phyloP scores from a whole-genome alignment of 1,284 basidiomycete genomes.

The Phellinidium pouzarii region DNA sequence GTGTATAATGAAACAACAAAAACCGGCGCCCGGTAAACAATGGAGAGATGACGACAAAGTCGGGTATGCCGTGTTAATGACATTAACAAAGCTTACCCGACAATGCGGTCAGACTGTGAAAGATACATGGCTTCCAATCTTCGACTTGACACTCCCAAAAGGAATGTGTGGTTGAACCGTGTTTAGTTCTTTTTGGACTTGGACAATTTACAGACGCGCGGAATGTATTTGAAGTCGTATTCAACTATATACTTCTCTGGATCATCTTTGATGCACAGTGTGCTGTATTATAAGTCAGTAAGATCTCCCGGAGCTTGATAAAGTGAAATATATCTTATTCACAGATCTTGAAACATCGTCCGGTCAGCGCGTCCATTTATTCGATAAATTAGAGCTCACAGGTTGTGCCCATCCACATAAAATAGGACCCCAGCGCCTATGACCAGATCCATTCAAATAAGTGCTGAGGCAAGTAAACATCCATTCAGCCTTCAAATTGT shows the following conservation, averaged over 20 bases:
- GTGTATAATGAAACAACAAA: no score
- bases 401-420: slow-evolving; percentile 53
- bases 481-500: background rate
- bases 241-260: slow-evolving; percentile 40
- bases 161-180: background rate
- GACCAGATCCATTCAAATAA: background rate
- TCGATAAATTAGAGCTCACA: slow-evolving; percentile 36
- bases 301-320: background rate
- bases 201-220: slow-evolving; percentile 25
- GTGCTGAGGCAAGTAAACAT: background rate
- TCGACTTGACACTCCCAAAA: no score
- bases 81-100: no score
- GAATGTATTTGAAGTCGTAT: slow-evolving; percentile 36
- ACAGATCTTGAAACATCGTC: slow-evolving; percentile 37
- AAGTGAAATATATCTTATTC: slow-evolving; percentile 22
- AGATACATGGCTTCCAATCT: no score
- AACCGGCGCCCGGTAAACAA: no score
- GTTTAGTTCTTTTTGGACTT: background rate
- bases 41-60: no score
- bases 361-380: slow-evolving; percentile 1
- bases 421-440: slow-evolving; percentile 52
- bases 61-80: no score
- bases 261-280: slow-evolving; percentile 54
- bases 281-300: slow-evolving; percentile 28
- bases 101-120: no score